Conservation (phyloP, 179 eudicot species). For the Corrigiola litoralis region DNA sequence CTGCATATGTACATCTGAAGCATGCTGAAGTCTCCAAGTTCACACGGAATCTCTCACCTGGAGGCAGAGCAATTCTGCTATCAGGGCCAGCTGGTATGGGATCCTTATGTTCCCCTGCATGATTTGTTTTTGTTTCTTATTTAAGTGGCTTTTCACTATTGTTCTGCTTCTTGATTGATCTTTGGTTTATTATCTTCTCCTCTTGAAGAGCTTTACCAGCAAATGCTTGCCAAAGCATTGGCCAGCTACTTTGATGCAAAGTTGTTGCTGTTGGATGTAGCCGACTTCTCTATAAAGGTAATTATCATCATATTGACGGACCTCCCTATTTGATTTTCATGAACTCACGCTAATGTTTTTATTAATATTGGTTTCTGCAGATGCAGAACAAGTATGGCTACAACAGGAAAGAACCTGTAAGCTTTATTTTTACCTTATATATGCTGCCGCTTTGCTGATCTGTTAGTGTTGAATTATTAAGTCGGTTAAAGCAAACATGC, state of each 20-base stretch:
- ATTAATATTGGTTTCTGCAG: slow-evolving; percentile 37
- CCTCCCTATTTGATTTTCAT: not conserved
- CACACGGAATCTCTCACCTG: slow-evolving; percentile 87
- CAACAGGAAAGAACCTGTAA: slow-evolving; percentile 62
- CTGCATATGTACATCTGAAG: slow-evolving; percentile 91
- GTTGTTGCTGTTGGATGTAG: slow-evolving; percentile 69
- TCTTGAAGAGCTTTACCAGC: slow-evolving; percentile 68
- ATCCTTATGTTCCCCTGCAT: not conserved
- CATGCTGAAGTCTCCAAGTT: slow-evolving; percentile 85
- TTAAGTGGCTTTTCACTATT: not conserved
- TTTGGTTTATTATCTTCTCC: slow-evolving; percentile 9
- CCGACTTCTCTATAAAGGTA: slow-evolving; percentile 83
- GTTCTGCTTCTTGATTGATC: slow-evolving; percentile 6
- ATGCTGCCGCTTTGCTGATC: not conserved
- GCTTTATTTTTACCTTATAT: slow-evolving; percentile 20
- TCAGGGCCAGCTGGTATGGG: slow-evolving; percentile 89
- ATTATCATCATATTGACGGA: not conserved
- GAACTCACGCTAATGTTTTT: slow-evolving; percentile 15
- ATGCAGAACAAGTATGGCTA: slow-evolving; percentile 89
- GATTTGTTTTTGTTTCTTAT: not conserved
- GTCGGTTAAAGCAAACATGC: not conserved
- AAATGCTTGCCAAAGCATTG: slow-evolving; percentile 84
- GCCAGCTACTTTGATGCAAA: slow-evolving; percentile 80
- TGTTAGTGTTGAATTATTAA: not conserved
- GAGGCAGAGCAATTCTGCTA: slow-evolving; percentile 83